Base-by-base conservation (phyloP, 148 eudicot genomes). In the Bassia scoparia region DNA sequence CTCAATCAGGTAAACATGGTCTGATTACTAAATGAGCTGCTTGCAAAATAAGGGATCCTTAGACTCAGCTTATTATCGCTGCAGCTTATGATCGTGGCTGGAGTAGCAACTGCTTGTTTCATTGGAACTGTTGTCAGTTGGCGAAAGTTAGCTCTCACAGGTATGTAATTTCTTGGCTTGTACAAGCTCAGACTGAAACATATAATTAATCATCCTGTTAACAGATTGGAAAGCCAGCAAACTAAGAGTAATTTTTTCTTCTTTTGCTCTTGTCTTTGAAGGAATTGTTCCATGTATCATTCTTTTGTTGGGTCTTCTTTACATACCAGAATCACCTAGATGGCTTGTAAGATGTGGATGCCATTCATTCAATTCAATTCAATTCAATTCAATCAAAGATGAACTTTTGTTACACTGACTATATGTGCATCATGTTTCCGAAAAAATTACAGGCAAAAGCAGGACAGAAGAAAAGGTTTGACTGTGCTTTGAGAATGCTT, bases 261-360 rank as follows among this genome's bases (percentile, higher is more conserved):
- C 16, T 33, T 41, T 43, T 10, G 14, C 14, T 6, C 21, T n/a
- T n/a, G n/a, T 12, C 17, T 9, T 7, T 34, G 23, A 48, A 76
- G 79, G 79, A 48, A 48, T 75, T 30, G 43, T 69, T 35, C 79
- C 74, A 21, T 76, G 68, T 69, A 48, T 61, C 38, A 27, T 69
- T 61, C 66, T 76, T 55, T 59, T 76, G 56, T 29, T 49, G 31
- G 79, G 79, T 56, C 69, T 76, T 21, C 23, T 69, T 30, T 34
- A 69, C 54, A 76, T 76, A 33, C 79, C 79, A 16, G 79, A 76
- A 50, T 76, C 74, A 49, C 79, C 79, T 61, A 76, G 79, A 76
- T 76, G 74, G 79, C 69, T 76, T 31, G 79, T 75, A 76, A 69
- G 73, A 60, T n/a, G 33, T 44, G 34, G 30, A 30, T 26, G 41